Evolutionary conservation across 2,329 filamentous ascomycete species (phyloP), one percentile per base, ranked within the genome.

Genomic region (Paecilomyces fulvus): DNA sequence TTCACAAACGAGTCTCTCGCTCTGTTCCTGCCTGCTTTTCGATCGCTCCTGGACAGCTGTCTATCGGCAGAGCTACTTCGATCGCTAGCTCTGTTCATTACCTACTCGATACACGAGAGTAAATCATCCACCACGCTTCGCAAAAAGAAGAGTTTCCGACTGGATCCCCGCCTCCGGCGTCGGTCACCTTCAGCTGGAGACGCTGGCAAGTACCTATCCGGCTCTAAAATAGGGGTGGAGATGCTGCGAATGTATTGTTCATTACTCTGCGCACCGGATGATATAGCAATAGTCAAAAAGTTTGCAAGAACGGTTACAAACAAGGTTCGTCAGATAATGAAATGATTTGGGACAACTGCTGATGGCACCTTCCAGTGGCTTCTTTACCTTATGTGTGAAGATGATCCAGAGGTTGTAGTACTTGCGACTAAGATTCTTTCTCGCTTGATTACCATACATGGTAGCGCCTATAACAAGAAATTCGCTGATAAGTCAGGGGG

Each of bases 231-330:
- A 37, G 91, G 90, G 7, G 80, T 86, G 37, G 85, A 82, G 59
- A 83, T 96, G 54, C 76, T 96, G 20, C 83, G 83, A 60, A 85
- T 95, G 73, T 92, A 94, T 66, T 82, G 87, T 7, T 81, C 85
- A 25, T 79, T 96, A 10, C 77, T 96, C 9, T 96, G 91, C 65
- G 85, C 89, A 59, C 83, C 84, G 64, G 81, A 81, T 21, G 90
- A 86, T 61, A 75, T 81, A 9, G 77, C 77, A 12, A 85, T 87
- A 59, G 88, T 96, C 56, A 84, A 86, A 67, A 94, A 91, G 64
- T 97, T 99, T 77, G 90, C 91, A 4, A 89, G 88, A 67, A 95
- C 92, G 1, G 92, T 99, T 8, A 96, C 92, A 21, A 96, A 95
- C 64, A 96, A 96, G 81, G 89, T 90, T 77, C 67, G 78, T 72